A percentile compares a stretch with the other conserved stretches of the same genome.
phyloP scores from a whole-genome alignment of 768 basidiomycete genomes.

The Atractiella rhizophila region DNA sequence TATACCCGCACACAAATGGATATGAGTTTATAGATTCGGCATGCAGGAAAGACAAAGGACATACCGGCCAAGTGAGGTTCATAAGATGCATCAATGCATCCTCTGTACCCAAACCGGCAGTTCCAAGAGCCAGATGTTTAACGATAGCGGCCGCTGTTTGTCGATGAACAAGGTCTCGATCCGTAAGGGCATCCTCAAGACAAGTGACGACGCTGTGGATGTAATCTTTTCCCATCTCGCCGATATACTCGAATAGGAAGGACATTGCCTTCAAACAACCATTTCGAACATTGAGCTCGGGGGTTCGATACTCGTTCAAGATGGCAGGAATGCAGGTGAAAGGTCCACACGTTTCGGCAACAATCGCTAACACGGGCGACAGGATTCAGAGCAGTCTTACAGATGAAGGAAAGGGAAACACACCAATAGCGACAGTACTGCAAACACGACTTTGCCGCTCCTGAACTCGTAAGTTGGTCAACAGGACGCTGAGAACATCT shows the following conservation, averaged over 20 bases:
- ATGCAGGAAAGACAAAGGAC: conserved; percentile 29
- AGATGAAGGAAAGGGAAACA: conserved; percentile 8
- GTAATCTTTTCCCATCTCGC: conserved; percentile 84
- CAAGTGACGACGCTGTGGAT: conserved; percentile 91
- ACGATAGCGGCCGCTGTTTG: conserved; percentile 97
- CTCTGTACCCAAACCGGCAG: conserved; percentile 88
- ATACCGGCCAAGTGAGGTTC: conserved; percentile 98
- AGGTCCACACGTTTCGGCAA: conserved; percentile 78
- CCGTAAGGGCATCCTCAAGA: conserved; percentile 92
- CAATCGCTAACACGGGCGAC: conserved; percentile 29
- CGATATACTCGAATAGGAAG: conserved; percentile 98
- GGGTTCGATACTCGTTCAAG: conserved; percentile 91
- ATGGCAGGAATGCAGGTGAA: conserved; percentile 99
- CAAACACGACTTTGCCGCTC: conserved; percentile 98
- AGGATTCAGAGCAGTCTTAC: not conserved
- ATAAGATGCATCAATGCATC: conserved; percentile 93
- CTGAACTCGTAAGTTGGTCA: conserved; percentile 92
- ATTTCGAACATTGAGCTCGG: conserved; percentile 92
- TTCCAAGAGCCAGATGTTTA: conserved; percentile 87
- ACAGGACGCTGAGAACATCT: conserved; percentile 78
- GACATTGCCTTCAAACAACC: conserved; percentile 95
- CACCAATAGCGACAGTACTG: conserved; percentile 81
- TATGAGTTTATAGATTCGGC: not conserved
- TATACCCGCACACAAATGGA: not conserved
- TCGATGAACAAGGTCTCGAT: conserved; percentile 90